Evolutionary conservation across 2,329 filamentous ascomycete species (phyloP), one percentile per base, ranked within the genome.

Genomic region (Arthrinium puccinioides): DNA sequence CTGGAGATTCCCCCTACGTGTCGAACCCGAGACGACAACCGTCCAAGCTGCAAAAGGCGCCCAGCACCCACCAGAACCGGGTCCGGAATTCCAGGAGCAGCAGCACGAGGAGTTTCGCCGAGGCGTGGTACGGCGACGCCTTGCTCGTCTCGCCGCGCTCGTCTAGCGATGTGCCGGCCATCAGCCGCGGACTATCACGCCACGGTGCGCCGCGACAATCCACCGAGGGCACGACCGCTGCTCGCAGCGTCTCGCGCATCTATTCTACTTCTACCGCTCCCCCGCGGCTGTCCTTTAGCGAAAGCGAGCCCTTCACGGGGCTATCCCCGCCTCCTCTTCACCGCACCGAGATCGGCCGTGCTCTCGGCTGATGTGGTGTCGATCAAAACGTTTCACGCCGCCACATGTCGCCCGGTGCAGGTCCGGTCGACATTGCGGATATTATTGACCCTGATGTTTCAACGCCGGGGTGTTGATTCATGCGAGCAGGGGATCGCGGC

Each of bases 1-100:
- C 76, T 5, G 77, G 78, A 23, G 77, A 74, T 40, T 70, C 72
- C 31, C 74, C 78, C 4, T 82, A 77, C 44, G 54, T 82, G 21
- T 56, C 69, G 7, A 60, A 64, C 9, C 61, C 70, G 1, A 77
- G 69, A 53, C 67, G 73, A 9, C 69, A 72, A 11, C 62, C 67
- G 4, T 73, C 73, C 4, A 67, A 74, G 14, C 56, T 79, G 4
- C 68, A 69, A 26, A 80, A 79, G 47, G 45, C 59, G 11, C 52
- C 54, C 18, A 60, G 57, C 10, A 58, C 61, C 37, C 45, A 45
- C 27, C 42, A 47, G 26, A 42, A 34, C 27, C 66, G 69, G 32
- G 57, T 63, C 14, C 62, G 67, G 31, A 64, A 63, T 42, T 66
- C 64, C 9, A 59, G 70, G 32, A 73, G 69, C 52, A 68, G 64